Evolutionary conservation across 345 rosid species (phyloP).

Genomic region (Firmiana major): DNA sequence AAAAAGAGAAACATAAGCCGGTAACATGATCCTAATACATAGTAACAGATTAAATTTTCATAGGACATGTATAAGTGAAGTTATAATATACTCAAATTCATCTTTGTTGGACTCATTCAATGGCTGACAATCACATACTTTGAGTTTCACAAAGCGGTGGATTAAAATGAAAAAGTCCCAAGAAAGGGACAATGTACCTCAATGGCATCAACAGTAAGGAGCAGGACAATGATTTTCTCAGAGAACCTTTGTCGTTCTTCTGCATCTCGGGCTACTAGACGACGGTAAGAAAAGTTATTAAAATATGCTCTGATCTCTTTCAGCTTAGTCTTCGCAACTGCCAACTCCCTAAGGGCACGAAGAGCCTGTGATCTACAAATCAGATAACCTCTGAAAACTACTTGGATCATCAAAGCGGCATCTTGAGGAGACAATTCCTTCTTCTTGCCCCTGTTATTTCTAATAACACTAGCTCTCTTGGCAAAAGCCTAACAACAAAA

Average conservation of each 20-base stretch:
- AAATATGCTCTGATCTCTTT: slow-evolving; percentile 80
- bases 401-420: slow-evolving; percentile 84
- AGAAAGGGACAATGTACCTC: slow-evolving; percentile 51
- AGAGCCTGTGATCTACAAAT: slow-evolving; percentile 72
- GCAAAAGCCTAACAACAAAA: slow-evolving; percentile 60
- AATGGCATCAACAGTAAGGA: slow-evolving; percentile 88
- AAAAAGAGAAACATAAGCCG: not conserved
- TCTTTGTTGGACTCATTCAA: not conserved
- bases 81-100: not conserved
- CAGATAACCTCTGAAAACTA: slow-evolving; percentile 71
- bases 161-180: not conserved
- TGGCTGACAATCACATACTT: not conserved
- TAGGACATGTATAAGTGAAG: not conserved
- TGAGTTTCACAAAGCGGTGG: not conserved
- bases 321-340: slow-evolving; percentile 82
- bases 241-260: slow-evolving; percentile 84
- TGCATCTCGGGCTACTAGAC: slow-evolving; percentile 58
- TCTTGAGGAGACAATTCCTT: slow-evolving; percentile 71
- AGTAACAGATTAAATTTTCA: not conserved
- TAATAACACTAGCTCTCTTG: slow-evolving; percentile 53
- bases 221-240: slow-evolving; percentile 85
- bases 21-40: not conserved
- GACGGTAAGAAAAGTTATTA: slow-evolving; percentile 79
- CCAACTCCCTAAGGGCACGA: slow-evolving; percentile 89
- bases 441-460: slow-evolving; percentile 62